phyloP scores from a whole-genome alignment of 106 monocot genomes.

The Amphibolis antarctica region DNA sequence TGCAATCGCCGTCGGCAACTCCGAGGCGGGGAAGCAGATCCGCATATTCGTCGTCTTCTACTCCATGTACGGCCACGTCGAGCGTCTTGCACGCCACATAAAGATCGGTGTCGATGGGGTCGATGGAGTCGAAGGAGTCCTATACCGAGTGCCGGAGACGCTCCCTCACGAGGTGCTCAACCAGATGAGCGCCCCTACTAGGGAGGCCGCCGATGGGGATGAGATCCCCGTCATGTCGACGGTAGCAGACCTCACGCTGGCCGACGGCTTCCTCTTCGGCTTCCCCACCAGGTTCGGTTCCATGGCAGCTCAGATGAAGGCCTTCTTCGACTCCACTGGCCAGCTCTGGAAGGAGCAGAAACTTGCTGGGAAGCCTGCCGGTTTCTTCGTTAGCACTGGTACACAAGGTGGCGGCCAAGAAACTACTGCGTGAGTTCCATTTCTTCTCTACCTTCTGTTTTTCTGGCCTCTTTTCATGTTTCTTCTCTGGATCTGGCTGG shows the following conservation, averaged over 20 bases:
- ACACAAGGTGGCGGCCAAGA: constrained; percentile 73
- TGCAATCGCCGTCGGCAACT: not conserved
- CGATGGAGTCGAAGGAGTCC: constrained; percentile 36
- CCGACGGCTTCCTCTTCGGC: constrained; percentile 57
- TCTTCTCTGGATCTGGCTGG: not conserved
- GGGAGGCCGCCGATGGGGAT: constrained; percentile 28
- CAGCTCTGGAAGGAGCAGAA: constrained; percentile 43
- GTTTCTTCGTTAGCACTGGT: constrained; percentile 66
- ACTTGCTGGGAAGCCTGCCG: constrained; percentile 59
- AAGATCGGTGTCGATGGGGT: constrained; percentile 27
- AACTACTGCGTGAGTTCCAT: constrained; percentile 51
- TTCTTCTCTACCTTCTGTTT: not conserved
- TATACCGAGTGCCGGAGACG: constrained; percentile 61
- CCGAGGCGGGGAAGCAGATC: not conserved
- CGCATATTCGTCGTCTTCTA: constrained; percentile 25
- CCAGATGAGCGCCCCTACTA: constrained; percentile 39
- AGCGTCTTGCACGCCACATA: constrained; percentile 11
- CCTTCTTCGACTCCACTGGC: constrained; percentile 60
- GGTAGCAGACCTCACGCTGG: constrained; percentile 27
- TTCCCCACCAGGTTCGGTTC: constrained; percentile 57
- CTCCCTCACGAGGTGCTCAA: constrained; percentile 43
- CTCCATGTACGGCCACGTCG: constrained; percentile 34
- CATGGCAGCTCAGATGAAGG: constrained; percentile 79
- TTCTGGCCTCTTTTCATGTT: not conserved
- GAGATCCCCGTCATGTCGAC: constrained; percentile 24